Percentiles rank a stretch among this genome's conserved stretches.
phyloP scores from a whole-genome alignment of 257 asterid genomes.

The Solanum peruvianum region DNA sequence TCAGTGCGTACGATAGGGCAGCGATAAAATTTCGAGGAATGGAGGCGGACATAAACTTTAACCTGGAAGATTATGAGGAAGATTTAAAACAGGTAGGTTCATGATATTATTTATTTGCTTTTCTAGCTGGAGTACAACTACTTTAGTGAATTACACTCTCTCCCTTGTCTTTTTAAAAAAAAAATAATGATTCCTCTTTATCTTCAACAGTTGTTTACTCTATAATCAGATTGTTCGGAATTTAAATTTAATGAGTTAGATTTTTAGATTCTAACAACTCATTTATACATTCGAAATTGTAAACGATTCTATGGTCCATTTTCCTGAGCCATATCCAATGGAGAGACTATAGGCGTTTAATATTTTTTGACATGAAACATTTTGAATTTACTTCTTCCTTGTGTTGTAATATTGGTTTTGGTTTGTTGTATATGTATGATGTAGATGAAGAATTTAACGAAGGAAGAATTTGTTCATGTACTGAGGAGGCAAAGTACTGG shows the following conservation, averaged over 20 bases:
- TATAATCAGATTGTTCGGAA: not conserved
- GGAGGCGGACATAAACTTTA: slow-evolving; percentile 95
- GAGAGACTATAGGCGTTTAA: not conserved
- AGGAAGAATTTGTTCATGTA: slow-evolving; percentile 89
- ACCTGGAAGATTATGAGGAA: slow-evolving; percentile 69
- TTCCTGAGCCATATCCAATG: not conserved
- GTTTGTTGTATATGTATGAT: not conserved
- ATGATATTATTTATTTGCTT: not conserved
- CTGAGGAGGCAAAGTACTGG: slow-evolving; percentile 80
- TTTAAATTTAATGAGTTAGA: not conserved
- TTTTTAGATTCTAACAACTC: not conserved
- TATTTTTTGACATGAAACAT: not conserved
- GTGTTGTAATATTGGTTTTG: not conserved
- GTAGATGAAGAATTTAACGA: slow-evolving; percentile 66
- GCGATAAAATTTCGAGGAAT: slow-evolving; percentile 93
- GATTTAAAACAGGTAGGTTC: slow-evolving; percentile 80
- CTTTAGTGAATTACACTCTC: not conserved
- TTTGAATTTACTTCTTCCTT: too few species aligned
- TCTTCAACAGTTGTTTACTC: not conserved
- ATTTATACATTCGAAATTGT: not conserved
- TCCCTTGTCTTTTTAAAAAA: not conserved
- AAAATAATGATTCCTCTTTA: not conserved
- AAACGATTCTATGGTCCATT: not conserved
- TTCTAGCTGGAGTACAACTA: not conserved
- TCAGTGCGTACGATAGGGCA: slow-evolving; percentile 96